Conservation (phyloP, 768 basidiomycete genomes). For the Royoungia palumana region DNA sequence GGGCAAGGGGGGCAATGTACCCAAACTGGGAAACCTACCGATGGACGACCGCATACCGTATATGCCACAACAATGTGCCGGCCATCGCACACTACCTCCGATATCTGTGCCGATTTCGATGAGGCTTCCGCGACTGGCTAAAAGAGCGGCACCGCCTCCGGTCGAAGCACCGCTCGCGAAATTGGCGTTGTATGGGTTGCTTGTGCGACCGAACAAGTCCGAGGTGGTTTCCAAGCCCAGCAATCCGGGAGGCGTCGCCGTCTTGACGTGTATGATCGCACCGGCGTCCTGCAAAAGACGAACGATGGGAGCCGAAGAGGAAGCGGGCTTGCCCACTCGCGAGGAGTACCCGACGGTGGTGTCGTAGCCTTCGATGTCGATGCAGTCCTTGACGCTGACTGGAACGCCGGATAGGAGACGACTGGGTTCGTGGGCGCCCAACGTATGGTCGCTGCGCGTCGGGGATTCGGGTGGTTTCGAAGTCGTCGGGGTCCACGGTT, state of each 20-base stretch:
- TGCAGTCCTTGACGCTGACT: conserved; percentile 48
- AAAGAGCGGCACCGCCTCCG: conserved; percentile 49
- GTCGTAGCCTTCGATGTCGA: conserved; percentile 45
- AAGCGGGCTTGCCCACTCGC: conserved; percentile 34
- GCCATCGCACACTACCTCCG: conserved; percentile 49
- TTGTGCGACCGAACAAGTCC: conserved; percentile 45
- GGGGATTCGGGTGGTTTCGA: conserved; percentile 8
- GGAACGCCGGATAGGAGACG: conserved; percentile 44
- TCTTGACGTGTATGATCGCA: conserved; percentile 41
- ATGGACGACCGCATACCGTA: conserved; percentile 40
- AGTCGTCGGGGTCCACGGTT: conserved; percentile 10
- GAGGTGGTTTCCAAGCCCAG: conserved; percentile 40
- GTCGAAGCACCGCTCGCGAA: conserved; percentile 47
- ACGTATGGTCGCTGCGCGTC: conserved; percentile 4
- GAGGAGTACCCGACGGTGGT: conserved; percentile 44
- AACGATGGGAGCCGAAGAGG: conserved; percentile 37
- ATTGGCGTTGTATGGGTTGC: conserved; percentile 45
- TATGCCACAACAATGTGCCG: conserved; percentile 46
- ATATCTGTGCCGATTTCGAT: conserved; percentile 49
- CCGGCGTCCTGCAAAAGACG: conserved; percentile 41
- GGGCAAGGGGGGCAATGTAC: conserved; percentile 30
- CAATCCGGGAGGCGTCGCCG: conserved; percentile 42
- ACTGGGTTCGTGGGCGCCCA: not conserved
- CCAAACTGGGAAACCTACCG: conserved; percentile 37
- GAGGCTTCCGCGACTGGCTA: conserved; percentile 42